phyloP scores from a whole-genome alignment of 116 monocot genomes.

The Dioscorea cayenensis region DNA sequence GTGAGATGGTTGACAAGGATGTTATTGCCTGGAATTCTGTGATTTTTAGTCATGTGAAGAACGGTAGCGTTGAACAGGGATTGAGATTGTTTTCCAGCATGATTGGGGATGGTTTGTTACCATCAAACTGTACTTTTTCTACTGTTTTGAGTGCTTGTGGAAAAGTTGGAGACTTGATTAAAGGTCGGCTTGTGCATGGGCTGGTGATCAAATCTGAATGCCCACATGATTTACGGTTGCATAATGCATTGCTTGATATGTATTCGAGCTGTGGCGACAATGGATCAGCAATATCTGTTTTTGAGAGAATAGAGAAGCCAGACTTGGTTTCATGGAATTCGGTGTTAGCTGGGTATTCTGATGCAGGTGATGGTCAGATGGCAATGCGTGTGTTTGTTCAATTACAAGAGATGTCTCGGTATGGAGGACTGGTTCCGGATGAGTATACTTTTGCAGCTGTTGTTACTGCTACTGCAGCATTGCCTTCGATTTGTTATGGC shows the following conservation, averaged over 20 bases:
- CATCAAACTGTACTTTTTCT: constrained; percentile 51
- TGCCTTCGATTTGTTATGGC: constrained; percentile 44
- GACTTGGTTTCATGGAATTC: constrained; percentile 86
- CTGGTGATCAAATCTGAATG: constrained; percentile 23
- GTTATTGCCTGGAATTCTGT: constrained; percentile 67
- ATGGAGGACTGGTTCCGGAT: constrained; percentile 33
- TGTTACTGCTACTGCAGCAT: constrained; percentile 40
- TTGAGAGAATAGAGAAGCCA: constrained; percentile 51
- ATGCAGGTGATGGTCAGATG: constrained; percentile 28
- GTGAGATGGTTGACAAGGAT: constrained; percentile 56
- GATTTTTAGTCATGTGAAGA: constrained; percentile 41
- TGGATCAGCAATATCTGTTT: constrained; percentile 33
- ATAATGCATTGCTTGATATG: constrained; percentile 76
- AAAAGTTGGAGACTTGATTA: constrained; percentile 22
- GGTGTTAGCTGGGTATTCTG: constrained; percentile 57
- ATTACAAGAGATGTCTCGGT: constrained; percentile 19
- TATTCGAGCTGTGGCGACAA: constrained; percentile 68
- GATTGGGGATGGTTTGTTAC: constrained; percentile 27
- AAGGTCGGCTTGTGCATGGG: constrained; percentile 50
- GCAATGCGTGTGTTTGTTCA: constrained; percentile 46
- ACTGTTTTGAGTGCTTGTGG: constrained; percentile 58
- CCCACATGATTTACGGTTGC: constrained; percentile 24
- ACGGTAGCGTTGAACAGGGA: constrained; percentile 22
- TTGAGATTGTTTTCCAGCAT: constrained; percentile 34
- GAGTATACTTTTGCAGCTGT: constrained; percentile 70